These are phyloP conservation scores for Fragaria iinumae DNA, from an alignment of 306 rosid species.

Conservation along the genomic window DNA sequence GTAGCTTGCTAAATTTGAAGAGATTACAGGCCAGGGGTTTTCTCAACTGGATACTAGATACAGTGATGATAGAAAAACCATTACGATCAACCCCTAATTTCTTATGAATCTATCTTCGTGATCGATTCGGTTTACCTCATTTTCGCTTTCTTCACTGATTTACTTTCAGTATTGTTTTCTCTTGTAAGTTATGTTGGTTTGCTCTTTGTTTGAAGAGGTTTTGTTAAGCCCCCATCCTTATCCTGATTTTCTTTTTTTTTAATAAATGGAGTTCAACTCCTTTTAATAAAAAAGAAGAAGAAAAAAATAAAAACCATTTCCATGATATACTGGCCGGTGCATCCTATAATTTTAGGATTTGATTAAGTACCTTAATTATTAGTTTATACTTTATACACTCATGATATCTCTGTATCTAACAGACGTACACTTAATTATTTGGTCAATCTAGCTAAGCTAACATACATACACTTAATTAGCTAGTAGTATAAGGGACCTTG, in stretches of 20 bases:
- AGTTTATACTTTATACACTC: background rate
- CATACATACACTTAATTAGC: background rate
- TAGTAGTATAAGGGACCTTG: background rate
- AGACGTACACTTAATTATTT: background rate
- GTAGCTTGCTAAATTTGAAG: background rate
- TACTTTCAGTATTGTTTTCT: too few relatives aligned
- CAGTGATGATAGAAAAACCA: background rate
- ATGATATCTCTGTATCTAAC: background rate
- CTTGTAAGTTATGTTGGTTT: too few relatives aligned
- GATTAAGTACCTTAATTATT: background rate
- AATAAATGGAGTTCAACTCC: too few relatives aligned
- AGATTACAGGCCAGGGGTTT: background rate
- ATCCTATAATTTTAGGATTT: background rate
- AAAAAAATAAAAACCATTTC: too few relatives aligned
- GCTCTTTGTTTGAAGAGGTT: too few relatives aligned
- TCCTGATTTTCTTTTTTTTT: too few relatives aligned
- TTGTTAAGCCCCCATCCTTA: too few relatives aligned
- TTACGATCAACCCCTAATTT: too few relatives aligned
- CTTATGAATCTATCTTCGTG: too few relatives aligned
- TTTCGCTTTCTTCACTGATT: too few relatives aligned
- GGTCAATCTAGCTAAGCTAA: background rate
- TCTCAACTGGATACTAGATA: background rate
- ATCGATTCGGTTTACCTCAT: too few relatives aligned
- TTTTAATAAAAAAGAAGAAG: too few relatives aligned
- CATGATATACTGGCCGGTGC: background rate